Base-by-base conservation (phyloP, 768 basidiomycete genomes). In the Hypsizygus marmoreus region DNA sequence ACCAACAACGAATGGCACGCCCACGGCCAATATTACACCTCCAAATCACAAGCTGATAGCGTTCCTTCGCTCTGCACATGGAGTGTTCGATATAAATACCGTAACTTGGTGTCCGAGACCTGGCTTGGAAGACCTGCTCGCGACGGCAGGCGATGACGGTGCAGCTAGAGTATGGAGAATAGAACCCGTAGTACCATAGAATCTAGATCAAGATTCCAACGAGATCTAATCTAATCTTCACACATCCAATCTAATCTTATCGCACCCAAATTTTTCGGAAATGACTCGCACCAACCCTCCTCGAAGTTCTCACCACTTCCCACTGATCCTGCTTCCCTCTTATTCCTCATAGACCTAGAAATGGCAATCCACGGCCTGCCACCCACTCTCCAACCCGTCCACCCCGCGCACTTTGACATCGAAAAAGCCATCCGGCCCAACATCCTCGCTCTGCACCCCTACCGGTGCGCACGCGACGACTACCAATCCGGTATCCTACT, bases 401-500 rank as follows among this genome's bases (percentile, higher is more conserved):
- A 76, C 28, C 92, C 95, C 0, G 64, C 81, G 2, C 95, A 97
- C 67, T 98, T 97, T 60, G 73, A 82, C 57, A 84, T 98, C 47
- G 84, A 90, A 67, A 66, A 71, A 25, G 87, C 90, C 43, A 88
- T 97, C 55, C 79, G 95, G n/a, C 87, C 91, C 2, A 99, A 98
- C 61, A 95, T 99, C 58, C 86, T 97, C 37, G 71, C 90, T 0
- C 74, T 99, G 11, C 83, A 85, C 37, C 97, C 97, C 0, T 98
- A 99, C 67, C 84, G 95, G 23, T 97, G 94, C 58, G 97, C 97
- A 1, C 77, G 97, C 36, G 95, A 99, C 59, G 95, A 99, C 70
- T 99, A 97, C 69, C 82, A 84, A 37, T 72, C 81, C 2, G 95
- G 95, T 17, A 86, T 97, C 57, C 81, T 99, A 20, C 81, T 99